Evolutionary conservation across 2,329 filamentous ascomycete genomes (phyloP), one percentile per base, ranked within the genome.

Genomic region (Fusarium sp.): DNA sequence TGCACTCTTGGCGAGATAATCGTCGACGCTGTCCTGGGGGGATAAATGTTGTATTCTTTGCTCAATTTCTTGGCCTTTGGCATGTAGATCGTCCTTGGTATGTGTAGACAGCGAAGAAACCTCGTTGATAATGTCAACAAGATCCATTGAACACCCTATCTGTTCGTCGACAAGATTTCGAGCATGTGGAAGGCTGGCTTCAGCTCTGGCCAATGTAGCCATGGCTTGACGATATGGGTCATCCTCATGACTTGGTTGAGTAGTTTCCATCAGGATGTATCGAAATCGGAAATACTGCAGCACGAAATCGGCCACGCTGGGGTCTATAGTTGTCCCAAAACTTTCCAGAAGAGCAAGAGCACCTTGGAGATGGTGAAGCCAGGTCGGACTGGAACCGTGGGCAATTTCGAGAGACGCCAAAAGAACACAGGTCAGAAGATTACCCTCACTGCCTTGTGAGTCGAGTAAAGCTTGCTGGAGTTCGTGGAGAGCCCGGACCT

Each of bases 91-190:
- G 21, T 66, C 57, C 23, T 60, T 49, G 14, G 65, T 43, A 4
- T 28, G 21, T 10, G 44, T 39, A 7, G 69, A 61, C 8, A 68
- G 24, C 6, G 70, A 57, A 12, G 67, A 72, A 38, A 71, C 67
- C 20, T 70, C 58, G 5, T 71, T 73, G 23, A 72, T 68, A 2
- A 71, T 66, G 39, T 72, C 68, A 23, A 72, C 70, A 17, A 72
- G 46, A 34, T 71, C 70, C 70, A 73, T 73, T 0, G 70, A 73
- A 32, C 70, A 72, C 2, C 70, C 70, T 9, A 73, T 68, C 2
- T 71, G 70, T 15, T 71, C 70, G 21, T 72, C 70, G n/a, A 73
- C 47, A 3, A 66, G 30, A 14, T 60, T 55, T 2, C 52, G 52
- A n/a, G 49, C 56, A 7, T 68, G 61, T 6, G 62, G 45, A 3